A percentile compares a stretch with the other conserved stretches of the same genome.
Evolutionary conservation across 306 rosid genomes (phyloP).

Genomic region (Oemleria cerasiformis): DNA sequence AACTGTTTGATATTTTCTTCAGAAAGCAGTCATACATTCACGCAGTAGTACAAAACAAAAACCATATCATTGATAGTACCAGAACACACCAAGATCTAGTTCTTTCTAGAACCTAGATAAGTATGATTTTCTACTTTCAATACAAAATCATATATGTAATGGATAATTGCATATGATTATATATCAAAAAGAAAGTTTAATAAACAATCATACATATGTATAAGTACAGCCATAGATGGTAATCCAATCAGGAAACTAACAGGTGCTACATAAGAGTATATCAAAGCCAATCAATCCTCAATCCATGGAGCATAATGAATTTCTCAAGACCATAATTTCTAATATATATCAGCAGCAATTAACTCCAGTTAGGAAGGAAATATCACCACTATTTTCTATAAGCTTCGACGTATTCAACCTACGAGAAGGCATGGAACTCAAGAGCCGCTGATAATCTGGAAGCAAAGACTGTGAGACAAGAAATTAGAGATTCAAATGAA

Average conservation of each 20-base stretch:
- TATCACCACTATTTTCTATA: constrained; percentile 90
- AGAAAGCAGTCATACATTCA: neutral
- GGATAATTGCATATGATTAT: neutral
- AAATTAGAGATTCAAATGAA: constrained; percentile 49
- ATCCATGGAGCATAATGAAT: neutral
- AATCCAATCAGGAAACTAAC: neutral
- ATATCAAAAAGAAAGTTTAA: no score
- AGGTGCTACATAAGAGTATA: neutral
- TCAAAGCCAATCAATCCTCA: constrained; percentile 7
- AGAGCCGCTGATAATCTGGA: constrained; percentile 98
- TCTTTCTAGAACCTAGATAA: neutral
- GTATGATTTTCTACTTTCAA: no score
- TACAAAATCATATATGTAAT: neutral
- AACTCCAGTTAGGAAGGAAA: constrained; percentile 10
- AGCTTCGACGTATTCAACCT: constrained; percentile 96
- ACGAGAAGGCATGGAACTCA: constrained; percentile 91
- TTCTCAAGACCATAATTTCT: neutral
- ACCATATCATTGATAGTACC: neutral
- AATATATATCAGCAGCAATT: neutral
- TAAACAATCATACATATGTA: neutral
- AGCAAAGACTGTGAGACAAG: constrained; percentile 82
- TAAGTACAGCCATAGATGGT: neutral
- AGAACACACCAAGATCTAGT: neutral
- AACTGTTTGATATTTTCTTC: no score
- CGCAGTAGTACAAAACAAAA: no score